phyloP scores from a whole-genome alignment of 306 rosid species.

The Geum urbanum region DNA sequence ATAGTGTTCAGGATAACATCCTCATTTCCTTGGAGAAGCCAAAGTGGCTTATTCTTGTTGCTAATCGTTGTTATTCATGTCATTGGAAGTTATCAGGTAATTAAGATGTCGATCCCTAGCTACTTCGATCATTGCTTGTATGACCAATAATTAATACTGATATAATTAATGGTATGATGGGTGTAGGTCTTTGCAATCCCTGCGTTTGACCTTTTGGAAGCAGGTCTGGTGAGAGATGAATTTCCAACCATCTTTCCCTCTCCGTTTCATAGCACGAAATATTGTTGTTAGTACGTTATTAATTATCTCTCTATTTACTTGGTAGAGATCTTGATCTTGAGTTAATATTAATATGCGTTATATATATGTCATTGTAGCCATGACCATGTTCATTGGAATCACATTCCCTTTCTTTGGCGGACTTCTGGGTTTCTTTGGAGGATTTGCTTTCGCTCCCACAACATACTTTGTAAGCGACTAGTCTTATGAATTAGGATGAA shows the following conservation, averaged over 20 bases:
- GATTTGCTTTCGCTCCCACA: conserved; percentile 44
- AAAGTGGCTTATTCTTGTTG: conserved; percentile 27
- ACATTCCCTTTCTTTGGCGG: conserved; percentile 46
- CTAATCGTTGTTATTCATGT: conserved; percentile 46
- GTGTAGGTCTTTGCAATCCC: conserved; percentile 38
- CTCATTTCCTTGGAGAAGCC: conserved; percentile 38
- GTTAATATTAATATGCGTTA: not conserved
- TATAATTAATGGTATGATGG: too few species aligned
- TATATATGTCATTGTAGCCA: conserved; percentile 20
- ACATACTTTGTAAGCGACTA: conserved; percentile 31
- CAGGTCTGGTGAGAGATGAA: conserved; percentile 29
- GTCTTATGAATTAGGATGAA: not conserved
- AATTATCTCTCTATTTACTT: not conserved
- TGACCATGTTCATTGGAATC: conserved; percentile 32
- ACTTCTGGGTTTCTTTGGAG: conserved; percentile 41
- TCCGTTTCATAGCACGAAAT: conserved; percentile 30
- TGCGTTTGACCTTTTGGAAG: conserved; percentile 34
- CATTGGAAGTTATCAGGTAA: conserved; percentile 43
- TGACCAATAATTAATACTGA: too few species aligned
- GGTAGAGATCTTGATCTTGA: not conserved
- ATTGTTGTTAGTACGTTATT: conserved; percentile 32
- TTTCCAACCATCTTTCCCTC: conserved; percentile 26
- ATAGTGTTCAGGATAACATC: conserved; percentile 33
- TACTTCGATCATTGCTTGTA: too few species aligned
- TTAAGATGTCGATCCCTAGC: not conserved